Conservation (phyloP, 371 early-diverging fungal genomes). For the Saksenaea oblongispora region DNA sequence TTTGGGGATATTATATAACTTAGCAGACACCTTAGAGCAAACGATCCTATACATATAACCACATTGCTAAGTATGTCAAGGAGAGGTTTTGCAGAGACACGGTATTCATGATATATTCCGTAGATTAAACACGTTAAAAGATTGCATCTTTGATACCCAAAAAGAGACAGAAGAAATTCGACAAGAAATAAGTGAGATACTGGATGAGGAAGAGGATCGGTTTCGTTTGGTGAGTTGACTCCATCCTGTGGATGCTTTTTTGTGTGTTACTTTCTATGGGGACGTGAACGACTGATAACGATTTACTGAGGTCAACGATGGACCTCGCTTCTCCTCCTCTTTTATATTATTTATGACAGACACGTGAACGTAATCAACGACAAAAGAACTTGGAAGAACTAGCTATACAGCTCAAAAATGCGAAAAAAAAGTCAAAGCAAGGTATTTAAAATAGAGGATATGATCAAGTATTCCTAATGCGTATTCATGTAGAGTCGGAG, state of each 20-base stretch:
- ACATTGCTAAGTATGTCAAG: conserved; percentile 42
- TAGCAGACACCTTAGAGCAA: conserved; percentile 24
- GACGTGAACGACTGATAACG: conserved; percentile 6
- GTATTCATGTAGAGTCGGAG: conserved; percentile 22
- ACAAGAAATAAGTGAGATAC: conserved; percentile 38
- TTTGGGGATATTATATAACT: not conserved
- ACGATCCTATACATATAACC: conserved; percentile 56
- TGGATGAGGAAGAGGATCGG: conserved; percentile 40
- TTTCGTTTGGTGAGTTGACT: conserved; percentile 35
- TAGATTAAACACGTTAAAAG: conserved; percentile 54
- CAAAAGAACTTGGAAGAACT: conserved; percentile 32
- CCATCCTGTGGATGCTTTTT: not conserved
- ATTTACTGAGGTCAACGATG: conserved; percentile 16
- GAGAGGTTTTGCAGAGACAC: not conserved
- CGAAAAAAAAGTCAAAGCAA: conserved; percentile 17
- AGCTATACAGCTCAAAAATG: conserved; percentile 17
- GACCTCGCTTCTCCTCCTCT: not conserved
- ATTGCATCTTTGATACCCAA: conserved; percentile 61
- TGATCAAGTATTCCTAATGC: not conserved
- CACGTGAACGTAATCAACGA: conserved; percentile 32
- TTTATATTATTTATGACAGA: conserved; percentile 21
- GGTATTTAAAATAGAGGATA: conserved; percentile 5
- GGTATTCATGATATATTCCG: not conserved
- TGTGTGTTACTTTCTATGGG: not conserved
- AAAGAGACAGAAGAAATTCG: conserved; percentile 51